Conservation (phyloP, 1,284 basidiomycete genomes). For the Moesziomyces sp. region DNA sequence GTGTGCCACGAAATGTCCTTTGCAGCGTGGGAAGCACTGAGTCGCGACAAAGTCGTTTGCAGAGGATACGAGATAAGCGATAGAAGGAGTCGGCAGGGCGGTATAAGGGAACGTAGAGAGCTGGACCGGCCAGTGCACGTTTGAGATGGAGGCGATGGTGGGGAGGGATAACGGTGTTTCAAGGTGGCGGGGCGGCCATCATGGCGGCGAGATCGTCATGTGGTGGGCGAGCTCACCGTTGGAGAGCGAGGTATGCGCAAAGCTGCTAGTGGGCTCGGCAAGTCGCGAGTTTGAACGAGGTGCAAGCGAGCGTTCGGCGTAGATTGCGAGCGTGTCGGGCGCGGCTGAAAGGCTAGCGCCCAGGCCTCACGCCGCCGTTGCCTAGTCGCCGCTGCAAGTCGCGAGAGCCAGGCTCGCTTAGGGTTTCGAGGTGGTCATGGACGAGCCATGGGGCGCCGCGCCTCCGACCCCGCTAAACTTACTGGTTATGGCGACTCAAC, state of each 20-base stretch:
- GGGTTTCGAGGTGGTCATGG: too few relatives aligned
- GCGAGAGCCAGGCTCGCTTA: background rate
- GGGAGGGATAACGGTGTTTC: background rate
- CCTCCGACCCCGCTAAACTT: too few relatives aligned
- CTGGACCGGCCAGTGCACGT: slow-evolving; percentile 3
- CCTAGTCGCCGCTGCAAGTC: background rate
- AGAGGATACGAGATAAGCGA: background rate
- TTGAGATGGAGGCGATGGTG: background rate
- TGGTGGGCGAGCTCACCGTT: background rate
- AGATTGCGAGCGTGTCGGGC: slow-evolving; percentile 1
- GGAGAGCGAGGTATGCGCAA: background rate
- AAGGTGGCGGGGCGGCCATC: background rate
- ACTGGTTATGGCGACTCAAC: too few relatives aligned
- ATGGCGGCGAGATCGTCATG: background rate
- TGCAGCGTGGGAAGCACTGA: too few relatives aligned
- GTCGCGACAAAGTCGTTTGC: background rate
- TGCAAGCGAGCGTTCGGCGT: background rate
- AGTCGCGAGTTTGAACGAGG: background rate
- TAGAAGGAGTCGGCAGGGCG: background rate
- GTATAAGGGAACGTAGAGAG: background rate
- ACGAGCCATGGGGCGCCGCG: too few relatives aligned
- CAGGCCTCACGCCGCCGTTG: background rate
- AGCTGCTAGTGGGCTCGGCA: slow-evolving; percentile 1
- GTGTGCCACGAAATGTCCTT: background rate
- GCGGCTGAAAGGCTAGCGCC: background rate